Percentiles rank a stretch among this genome's conserved stretches.
Conservation (phyloP, 2,329 filamentous ascomycete genomes). For the Mariannaea elegans region DNA sequence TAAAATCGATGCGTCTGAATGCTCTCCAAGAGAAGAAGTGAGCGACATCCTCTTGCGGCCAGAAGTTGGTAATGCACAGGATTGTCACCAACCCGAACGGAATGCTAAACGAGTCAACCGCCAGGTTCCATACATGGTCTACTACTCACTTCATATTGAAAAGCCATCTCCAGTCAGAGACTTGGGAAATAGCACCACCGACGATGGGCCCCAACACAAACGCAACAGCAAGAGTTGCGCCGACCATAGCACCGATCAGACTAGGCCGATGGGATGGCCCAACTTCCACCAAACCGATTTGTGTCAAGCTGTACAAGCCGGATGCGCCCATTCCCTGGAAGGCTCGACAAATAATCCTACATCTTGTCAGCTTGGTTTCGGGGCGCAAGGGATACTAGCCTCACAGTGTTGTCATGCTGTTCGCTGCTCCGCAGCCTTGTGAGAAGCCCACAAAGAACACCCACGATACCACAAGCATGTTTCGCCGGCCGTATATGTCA, state of each 20-base stretch:
- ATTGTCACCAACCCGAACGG: constrained; percentile 59
- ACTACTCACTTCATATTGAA: constrained; percentile 67
- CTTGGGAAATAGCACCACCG: constrained; percentile 64
- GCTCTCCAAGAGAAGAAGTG: constrained; percentile 51
- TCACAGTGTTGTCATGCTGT: constrained; percentile 61
- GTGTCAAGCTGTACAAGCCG: constrained; percentile 67
- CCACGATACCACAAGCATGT: constrained; percentile 61
- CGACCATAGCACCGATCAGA: constrained; percentile 63
- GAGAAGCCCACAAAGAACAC: constrained; percentile 64
- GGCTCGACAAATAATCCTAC: constrained; percentile 65
- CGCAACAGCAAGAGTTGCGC: constrained; percentile 63
- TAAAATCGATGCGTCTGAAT: constrained; percentile 60
- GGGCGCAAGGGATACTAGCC: constrained; percentile 29
- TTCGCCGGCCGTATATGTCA: constrained; percentile 65
- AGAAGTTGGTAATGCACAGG: constrained; percentile 56
- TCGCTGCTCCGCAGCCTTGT: constrained; percentile 60
- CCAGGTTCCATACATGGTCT: background rate
- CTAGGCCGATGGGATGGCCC: constrained; percentile 62
- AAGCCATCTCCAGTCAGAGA: constrained; percentile 65
- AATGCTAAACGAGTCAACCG: constrained; percentile 51
- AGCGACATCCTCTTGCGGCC: constrained; percentile 51
- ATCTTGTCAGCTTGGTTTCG: constrained; percentile 28
- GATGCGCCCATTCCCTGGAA: constrained; percentile 70
- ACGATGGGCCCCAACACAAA: constrained; percentile 68
- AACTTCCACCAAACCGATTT: constrained; percentile 66